phyloP scores from a whole-genome alignment of 2,329 filamentous ascomycete species.

The Emergomyces orientalis region DNA sequence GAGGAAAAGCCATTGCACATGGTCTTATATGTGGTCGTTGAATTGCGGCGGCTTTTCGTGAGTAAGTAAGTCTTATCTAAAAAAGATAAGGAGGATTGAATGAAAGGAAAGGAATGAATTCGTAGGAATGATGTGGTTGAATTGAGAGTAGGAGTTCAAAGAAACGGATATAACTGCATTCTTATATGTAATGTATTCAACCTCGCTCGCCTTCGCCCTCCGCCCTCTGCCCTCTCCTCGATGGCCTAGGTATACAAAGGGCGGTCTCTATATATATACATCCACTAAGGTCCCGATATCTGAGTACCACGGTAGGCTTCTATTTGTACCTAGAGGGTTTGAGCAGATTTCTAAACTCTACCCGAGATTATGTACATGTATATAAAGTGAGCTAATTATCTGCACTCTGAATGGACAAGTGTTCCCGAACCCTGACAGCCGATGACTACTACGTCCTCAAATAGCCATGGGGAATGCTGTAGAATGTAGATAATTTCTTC shows the following conservation, averaged over 20 bases:
- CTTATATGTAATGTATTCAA: background rate
- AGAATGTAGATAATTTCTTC: background rate
- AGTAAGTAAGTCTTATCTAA: background rate
- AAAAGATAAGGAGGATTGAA: background rate
- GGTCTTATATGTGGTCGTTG: background rate
- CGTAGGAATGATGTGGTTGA: background rate
- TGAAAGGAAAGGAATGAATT: background rate
- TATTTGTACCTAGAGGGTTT: background rate
- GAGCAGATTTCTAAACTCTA: conserved; percentile 1
- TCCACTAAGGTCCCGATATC: background rate
- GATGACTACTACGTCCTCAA: background rate
- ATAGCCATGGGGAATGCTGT: background rate
- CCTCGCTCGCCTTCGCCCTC: background rate
- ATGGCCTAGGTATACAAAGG: background rate
- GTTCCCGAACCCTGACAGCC: background rate
- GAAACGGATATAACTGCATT: background rate
- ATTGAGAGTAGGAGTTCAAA: background rate
- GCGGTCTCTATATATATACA: background rate
- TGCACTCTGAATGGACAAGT: background rate
- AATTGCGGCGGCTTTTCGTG: background rate
- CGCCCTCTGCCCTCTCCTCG: background rate
- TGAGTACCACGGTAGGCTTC: background rate
- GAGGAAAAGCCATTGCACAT: conserved; percentile 11
- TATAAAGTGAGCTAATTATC: background rate
- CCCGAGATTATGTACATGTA: background rate